phyloP scores from a whole-genome alignment of 371 early-diverging fungal species.

The Syncephalastrum racemosum region DNA sequence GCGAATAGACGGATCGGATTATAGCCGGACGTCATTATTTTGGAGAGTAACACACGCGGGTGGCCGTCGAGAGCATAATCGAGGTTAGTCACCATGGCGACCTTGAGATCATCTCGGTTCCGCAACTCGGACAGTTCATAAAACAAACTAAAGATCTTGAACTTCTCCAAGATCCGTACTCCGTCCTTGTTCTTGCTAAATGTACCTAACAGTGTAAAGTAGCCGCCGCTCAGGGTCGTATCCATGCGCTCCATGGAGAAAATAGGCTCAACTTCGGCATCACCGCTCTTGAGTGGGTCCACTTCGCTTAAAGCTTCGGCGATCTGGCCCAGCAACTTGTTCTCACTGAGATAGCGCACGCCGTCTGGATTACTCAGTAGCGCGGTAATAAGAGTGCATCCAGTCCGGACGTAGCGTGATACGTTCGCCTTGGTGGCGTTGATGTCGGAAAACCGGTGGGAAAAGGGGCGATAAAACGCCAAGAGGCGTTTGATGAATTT shows the following conservation, averaged over 20 bases:
- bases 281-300: conserved; percentile 52
- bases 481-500: conserved; percentile 78
- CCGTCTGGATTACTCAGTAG: conserved; percentile 67
- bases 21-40: conserved; percentile 82
- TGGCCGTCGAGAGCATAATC: conserved; percentile 87
- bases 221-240: conserved; percentile 69
- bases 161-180: conserved; percentile 67
- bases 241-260: conserved; percentile 81
- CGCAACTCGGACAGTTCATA: conserved; percentile 81
- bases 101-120: conserved; percentile 79
- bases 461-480: conserved; percentile 77
- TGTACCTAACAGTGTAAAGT: conserved; percentile 77
- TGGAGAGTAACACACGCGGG: conserved; percentile 76
- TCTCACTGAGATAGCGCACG: conserved; percentile 65
- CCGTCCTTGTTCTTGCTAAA: conserved; percentile 69
- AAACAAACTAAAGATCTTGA: conserved; percentile 77
- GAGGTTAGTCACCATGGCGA: conserved; percentile 71
- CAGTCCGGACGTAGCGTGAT: conserved; percentile 57
- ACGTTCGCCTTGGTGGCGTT: conserved; percentile 51
- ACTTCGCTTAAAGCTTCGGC: conserved; percentile 71
- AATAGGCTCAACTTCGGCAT: conserved; percentile 61
- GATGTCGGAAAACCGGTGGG: conserved; percentile 72
- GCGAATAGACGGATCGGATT: conserved; percentile 79
- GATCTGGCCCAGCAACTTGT: conserved; percentile 66
- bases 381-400: conserved; percentile 64